These are phyloP conservation scores for Dothidotthia symphoricarpi DNA, from an alignment of 2,329 filamentous ascomycete genomes.

Conservation along the genomic window DNA sequence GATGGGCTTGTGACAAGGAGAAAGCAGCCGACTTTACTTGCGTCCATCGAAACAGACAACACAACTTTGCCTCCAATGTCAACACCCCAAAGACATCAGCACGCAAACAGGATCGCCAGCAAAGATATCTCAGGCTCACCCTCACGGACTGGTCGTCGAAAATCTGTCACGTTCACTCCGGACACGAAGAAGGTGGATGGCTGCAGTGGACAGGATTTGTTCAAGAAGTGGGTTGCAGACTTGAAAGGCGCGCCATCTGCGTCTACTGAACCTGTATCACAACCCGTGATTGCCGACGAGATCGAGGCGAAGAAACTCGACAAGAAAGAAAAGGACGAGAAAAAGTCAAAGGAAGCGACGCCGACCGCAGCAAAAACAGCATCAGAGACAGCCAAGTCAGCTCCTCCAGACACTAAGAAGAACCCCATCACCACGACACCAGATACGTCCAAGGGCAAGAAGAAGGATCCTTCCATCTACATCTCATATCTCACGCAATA, in stretches of 20 bases:
- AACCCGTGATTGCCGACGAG: slow-evolving; percentile 15
- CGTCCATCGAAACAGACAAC: slow-evolving; percentile 30
- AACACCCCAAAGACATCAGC: slow-evolving; percentile 20
- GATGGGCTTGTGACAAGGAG: slow-evolving; percentile 8
- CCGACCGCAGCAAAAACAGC: slow-evolving; percentile 8
- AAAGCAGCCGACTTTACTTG: slow-evolving; percentile 26
- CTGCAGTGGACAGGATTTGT: slow-evolving; percentile 53
- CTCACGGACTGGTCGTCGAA: slow-evolving; percentile 41
- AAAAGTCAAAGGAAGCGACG: slow-evolving; percentile 11
- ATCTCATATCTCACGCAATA: slow-evolving; percentile 77
- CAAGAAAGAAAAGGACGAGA: slow-evolving; percentile 10
- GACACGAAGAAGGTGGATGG: slow-evolving; percentile 62
- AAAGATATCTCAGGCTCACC: slow-evolving; percentile 27
- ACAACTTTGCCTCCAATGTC: slow-evolving; percentile 7
- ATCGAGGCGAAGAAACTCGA: slow-evolving; percentile 17
- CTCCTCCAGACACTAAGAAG: slow-evolving; percentile 1
- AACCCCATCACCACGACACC: background rate
- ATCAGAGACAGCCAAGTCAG: slow-evolving; percentile 1
- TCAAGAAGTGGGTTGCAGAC: slow-evolving; percentile 50
- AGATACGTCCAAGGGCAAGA: slow-evolving; percentile 22
- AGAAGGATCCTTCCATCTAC: slow-evolving; percentile 60
- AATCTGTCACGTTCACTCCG: slow-evolving; percentile 64
- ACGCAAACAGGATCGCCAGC: slow-evolving; percentile 8
- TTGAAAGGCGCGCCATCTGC: slow-evolving; percentile 30
- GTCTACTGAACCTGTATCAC: slow-evolving; percentile 22